Evolutionary conservation across 225 moss, liverwort and hornwort species (phyloP), one percentile per base, ranked within the genome.

Genomic region (Bryoerythrophyllum caledonicum): DNA sequence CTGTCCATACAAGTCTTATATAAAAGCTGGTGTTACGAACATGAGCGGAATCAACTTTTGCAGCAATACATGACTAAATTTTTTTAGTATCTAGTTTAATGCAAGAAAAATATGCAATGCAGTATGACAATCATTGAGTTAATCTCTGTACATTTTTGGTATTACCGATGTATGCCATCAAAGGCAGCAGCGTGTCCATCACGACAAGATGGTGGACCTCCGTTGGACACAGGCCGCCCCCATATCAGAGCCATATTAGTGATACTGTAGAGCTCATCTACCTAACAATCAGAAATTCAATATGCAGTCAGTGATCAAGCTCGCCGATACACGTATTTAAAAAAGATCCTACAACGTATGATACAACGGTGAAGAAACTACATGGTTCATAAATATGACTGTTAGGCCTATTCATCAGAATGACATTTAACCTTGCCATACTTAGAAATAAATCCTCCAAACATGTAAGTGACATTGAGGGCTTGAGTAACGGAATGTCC

Each of bases 121-220:
- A 75, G 8, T 44, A 74, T 66, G 65, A 68, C 65, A 74, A 55
- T 20, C 20, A 78, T 24, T 26, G 38, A 71, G 32, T 66, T 71
- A 28, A 32, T 67, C 67, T n/a, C 51, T 78, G n/a, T 74, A 81
- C 81, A 84, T 72, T 72, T 74, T 72, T 68, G 43, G 52, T 67
- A 84, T 84, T 81, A 91, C 91, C 87, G 80, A 68, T 90, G 69
- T 72, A 82, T 73, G 41, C 89, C 89, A 79, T 94, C 94, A 81
- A 90, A 94, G 34, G 94, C 84, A 65, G 84, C 82, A 46, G 83
- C 87, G 67, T 94, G 94, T 28, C 90, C 90, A 80, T 94, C 94
- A 30, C 94, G 87, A 66, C 90, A 88, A 69, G 89, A 87, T 76
- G 94, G 94, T 34, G 94, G 88, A 65, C 89, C 82, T 61, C 94